Evolutionary conservation across 2,329 filamentous ascomycete species (phyloP).

Genomic region (Cordyceps farinosa): DNA sequence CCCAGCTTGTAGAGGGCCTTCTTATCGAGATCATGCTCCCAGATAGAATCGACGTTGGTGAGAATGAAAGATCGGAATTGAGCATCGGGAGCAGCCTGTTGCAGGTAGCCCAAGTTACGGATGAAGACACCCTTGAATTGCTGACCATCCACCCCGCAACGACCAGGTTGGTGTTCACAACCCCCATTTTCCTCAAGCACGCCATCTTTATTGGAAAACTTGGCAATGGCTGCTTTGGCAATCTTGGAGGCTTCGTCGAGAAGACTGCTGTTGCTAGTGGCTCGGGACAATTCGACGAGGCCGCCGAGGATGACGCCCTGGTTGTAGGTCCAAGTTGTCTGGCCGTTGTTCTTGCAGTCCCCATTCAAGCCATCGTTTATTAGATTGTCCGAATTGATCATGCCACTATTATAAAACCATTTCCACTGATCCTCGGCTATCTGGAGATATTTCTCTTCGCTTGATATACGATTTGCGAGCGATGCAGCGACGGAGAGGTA

Average conservation of each 20-base stretch:
- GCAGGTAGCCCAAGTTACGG: constrained; percentile 59
- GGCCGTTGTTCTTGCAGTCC: constrained; percentile 49
- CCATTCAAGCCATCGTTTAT: constrained; percentile 52
- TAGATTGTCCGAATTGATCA: constrained; percentile 49
- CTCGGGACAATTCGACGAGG: constrained; percentile 48
- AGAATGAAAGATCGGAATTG: constrained; percentile 53
- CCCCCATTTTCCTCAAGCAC: constrained; percentile 41
- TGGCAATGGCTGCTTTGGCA: constrained; percentile 49
- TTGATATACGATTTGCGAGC: constrained; percentile 47
- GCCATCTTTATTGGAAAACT: constrained; percentile 41
- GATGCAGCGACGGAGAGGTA: constrained; percentile 52
- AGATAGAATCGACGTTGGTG: constrained; percentile 62
- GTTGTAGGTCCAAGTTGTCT: constrained; percentile 53
- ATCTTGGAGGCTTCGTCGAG: constrained; percentile 44
- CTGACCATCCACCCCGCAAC: constrained; percentile 48
- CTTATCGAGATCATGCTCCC: constrained; percentile 53
- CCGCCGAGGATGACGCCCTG: constrained; percentile 56
- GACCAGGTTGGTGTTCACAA: constrained; percentile 32
- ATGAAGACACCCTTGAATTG: constrained; percentile 73
- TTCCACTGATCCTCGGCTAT: constrained; percentile 49
- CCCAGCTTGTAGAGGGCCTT: constrained; percentile 45
- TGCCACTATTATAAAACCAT: constrained; percentile 49
- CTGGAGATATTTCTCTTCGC: constrained; percentile 38
- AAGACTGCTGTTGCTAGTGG: constrained; percentile 41
- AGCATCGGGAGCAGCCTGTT: constrained; percentile 46